These are phyloP conservation scores for Cucumis sativus DNA, from an alignment of 306 rosid genomes.

Conservation along the genomic window DNA sequence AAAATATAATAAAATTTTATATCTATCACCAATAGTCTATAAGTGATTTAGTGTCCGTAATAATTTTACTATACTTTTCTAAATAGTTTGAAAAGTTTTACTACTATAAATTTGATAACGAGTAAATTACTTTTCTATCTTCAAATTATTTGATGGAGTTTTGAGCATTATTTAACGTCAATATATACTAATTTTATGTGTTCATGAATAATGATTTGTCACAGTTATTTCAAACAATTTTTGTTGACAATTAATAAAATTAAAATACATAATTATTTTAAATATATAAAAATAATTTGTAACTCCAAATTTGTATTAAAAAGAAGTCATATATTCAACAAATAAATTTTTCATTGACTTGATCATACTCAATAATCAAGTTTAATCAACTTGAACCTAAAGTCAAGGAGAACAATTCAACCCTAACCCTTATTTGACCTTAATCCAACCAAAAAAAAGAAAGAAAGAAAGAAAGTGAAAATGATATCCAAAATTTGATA, in stretches of 20 bases:
- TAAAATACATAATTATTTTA: neutral
- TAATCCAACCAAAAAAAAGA: neutral
- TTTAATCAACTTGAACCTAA: neutral
- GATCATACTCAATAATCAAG: neutral
- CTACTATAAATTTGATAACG: neutral
- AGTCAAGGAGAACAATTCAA: constrained; percentile 11
- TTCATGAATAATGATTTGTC: neutral
- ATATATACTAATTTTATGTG: neutral
- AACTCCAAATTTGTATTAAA: neutral
- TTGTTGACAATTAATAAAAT: neutral
- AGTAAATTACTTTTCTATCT: neutral
- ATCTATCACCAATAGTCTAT: no score
- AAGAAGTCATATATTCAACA: neutral
- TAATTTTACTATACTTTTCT: no score
- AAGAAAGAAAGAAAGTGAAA: neutral
- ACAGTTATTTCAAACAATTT: neutral
- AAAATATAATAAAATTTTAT: no score
- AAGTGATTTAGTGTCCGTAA: no score
- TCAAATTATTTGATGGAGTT: neutral
- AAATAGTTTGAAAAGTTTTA: no score
- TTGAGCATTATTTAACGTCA: neutral
- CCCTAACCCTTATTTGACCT: neutral
- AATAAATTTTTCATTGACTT: neutral
- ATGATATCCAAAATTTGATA: neutral
- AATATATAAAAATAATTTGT: no score